A percentile compares a stretch with the other conserved stretches of the same genome.
phyloP scores from a whole-genome alignment of 352 stramenopile species.

The Pythium chondricola region DNA sequence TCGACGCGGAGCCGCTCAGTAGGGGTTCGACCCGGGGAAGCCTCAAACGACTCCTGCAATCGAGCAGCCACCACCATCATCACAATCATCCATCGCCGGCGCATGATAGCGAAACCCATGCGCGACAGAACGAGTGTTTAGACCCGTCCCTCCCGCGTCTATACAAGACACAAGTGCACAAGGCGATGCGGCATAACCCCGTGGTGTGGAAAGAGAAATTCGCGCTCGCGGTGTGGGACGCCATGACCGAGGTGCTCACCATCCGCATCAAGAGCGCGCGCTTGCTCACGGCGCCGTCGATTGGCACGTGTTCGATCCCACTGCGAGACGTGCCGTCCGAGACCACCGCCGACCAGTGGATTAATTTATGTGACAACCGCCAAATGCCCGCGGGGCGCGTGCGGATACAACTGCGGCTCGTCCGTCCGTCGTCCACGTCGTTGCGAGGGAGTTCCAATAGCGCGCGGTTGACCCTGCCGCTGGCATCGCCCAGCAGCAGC shows the following conservation, averaged over 20 bases:
- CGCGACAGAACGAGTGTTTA: neutral
- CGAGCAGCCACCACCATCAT: constrained; percentile 1
- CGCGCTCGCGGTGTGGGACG: constrained; percentile 48
- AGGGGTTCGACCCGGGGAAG: too few relatives aligned
- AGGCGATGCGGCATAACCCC: constrained; percentile 34
- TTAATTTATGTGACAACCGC: constrained; percentile 36
- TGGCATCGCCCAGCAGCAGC: too few relatives aligned
- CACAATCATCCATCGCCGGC: neutral
- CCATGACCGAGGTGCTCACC: constrained; percentile 42
- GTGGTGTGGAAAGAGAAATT: constrained; percentile 80
- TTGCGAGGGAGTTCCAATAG: neutral
- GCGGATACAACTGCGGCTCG: constrained; percentile 60
- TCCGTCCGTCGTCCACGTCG: neutral
- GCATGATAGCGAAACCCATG: neutral
- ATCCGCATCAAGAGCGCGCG: constrained; percentile 68
- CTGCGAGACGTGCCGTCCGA: constrained; percentile 41
- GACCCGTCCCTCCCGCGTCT: constrained; percentile 24
- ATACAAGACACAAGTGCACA: constrained; percentile 64
- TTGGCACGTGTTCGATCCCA: constrained; percentile 45
- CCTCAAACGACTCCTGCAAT: constrained; percentile 29
- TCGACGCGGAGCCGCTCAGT: too few relatives aligned
- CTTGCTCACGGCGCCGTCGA: constrained; percentile 51
- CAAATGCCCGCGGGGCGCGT: constrained; percentile 56
- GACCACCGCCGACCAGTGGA: constrained; percentile 46
- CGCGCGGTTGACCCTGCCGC: neutral